Conservation (phyloP, 441 rosid species). For the Aquilaria agallochum region DNA sequence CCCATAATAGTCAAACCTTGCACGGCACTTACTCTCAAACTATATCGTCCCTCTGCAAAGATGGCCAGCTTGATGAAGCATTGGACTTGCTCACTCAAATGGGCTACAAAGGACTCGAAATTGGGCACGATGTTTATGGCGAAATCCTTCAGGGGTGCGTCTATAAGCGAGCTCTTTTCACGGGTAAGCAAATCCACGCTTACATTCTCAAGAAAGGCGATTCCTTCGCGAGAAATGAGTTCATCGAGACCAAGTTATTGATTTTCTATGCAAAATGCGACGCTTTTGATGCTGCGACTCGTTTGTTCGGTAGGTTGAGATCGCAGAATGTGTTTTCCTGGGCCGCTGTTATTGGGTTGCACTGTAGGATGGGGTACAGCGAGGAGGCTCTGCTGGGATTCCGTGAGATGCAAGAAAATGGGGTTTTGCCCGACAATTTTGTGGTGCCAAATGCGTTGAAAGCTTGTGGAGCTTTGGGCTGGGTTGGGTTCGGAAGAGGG, state of each 20-base stretch:
- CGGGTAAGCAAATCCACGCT: conserved; percentile 82
- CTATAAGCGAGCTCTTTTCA: conserved; percentile 40
- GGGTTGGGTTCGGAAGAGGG: conserved; percentile 52
- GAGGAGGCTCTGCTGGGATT: conserved; percentile 54
- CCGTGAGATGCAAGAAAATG: conserved; percentile 53
- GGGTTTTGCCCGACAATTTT: conserved; percentile 59
- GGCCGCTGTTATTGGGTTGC: conserved; percentile 81
- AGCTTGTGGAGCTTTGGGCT: conserved; percentile 62
- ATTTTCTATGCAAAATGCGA: conserved; percentile 68
- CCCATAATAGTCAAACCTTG: conserved; percentile 7
- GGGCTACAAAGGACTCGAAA: conserved; percentile 29
- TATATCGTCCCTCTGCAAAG: conserved; percentile 51
- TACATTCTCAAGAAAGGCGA: conserved; percentile 60
- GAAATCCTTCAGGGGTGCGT: conserved; percentile 78
- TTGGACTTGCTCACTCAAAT: conserved; percentile 44
- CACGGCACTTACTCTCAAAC: conserved; percentile 41
- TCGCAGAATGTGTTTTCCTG: conserved; percentile 68
- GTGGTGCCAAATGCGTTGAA: conserved; percentile 71
- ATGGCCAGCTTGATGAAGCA: conserved; percentile 56
- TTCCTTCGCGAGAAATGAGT: conserved; percentile 48
- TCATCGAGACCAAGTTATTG: conserved; percentile 61
- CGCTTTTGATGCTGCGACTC: conserved; percentile 37
- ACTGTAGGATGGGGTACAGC: conserved; percentile 45
- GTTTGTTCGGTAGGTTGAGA: conserved; percentile 39
- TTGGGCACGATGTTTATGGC: conserved; percentile 64